Conservation (phyloP, 2,329 filamentous ascomycete genomes). For the Colletotrichum destructivum region DNA sequence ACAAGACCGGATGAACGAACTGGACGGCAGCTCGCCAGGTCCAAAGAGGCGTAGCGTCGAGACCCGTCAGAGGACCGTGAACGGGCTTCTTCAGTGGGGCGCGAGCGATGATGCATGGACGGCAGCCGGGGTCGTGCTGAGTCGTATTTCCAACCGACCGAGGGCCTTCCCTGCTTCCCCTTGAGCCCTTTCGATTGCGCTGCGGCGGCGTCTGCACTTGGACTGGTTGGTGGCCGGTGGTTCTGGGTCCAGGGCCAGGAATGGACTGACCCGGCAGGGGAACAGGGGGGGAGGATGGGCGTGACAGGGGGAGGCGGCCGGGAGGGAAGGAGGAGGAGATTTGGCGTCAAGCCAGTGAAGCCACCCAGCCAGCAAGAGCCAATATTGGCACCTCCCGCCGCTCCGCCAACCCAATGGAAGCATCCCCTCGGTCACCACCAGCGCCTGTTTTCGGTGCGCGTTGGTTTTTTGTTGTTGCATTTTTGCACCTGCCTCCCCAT, state of each 20-base stretch:
- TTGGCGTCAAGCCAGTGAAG: conserved; percentile 36
- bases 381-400: conserved; percentile 6
- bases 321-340: conserved; percentile 38
- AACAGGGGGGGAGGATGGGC: conserved; percentile 25
- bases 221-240: conserved; percentile 33
- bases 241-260: conserved; percentile 10
- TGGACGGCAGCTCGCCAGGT: background rate
- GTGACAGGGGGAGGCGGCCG: conserved; percentile 21
- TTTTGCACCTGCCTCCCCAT: background rate
- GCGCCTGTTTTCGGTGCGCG: background rate
- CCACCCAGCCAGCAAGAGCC: conserved; percentile 21
- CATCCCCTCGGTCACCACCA: conserved; percentile 12
- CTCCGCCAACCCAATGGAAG: conserved; percentile 5
- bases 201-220: conserved; percentile 12
- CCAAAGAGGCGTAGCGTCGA: conserved; percentile 1
- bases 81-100: conserved; percentile 33
- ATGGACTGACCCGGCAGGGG: conserved; percentile 17
- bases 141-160: conserved; percentile 21
- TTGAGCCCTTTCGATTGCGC: background rate
- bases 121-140: background rate
- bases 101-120: conserved; percentile 26
- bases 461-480: background rate
- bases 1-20: conserved; percentile 2
- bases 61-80: conserved; percentile 25
- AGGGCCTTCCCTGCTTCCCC: background rate